Evolutionary conservation across 192 early-diverging fungal genomes (phyloP), one percentile per base, ranked within the genome.

Genomic region (Podila horticola): DNA sequence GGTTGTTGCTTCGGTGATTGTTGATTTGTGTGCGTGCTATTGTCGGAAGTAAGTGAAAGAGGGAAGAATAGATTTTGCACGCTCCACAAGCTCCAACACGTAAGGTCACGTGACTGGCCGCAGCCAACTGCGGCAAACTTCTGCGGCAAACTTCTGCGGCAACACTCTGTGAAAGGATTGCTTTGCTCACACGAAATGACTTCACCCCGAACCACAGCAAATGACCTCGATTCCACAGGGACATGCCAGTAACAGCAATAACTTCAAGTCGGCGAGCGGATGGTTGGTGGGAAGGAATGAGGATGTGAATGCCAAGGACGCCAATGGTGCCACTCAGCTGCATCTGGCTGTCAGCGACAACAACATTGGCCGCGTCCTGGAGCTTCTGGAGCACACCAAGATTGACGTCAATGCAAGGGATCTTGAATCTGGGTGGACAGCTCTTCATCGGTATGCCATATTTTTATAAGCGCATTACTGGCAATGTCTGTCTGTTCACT

Each of bases 381-480:
- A 38, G 1, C 61, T 90, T 1, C 71, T 90, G 6, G 67, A 74
- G 24, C 83, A 83, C 72, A 63, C 85, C 11, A 72, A 67, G 8
- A 69, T 90, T 11, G 86, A 90, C 71, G 71, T 93, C 50, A 94
- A 94, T 66, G 34, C 82, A 19, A 82, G 82, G 62, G 93, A 95
- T 58, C 30, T 62, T 11, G 93, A 95, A 64, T 90, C 85, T 58
- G 90, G 91, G 1, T 94, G 92, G 84, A 94, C 93, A 19, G 83
- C 89, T 2, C 70, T 95, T 48, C 93, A 95, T 71, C 86, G 84
- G 83, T 87, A 72, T 30, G 36, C 20, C 38, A 3, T 12, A 7
- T 55, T 45, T 30, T 20, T 31, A 45, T 45, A 45, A 13, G 15
- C 15, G 41, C 15, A 45, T 10, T 17, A 12, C 41, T 45, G 15